Percentiles rank a stretch among this genome's conserved stretches.
Evolutionary conservation across 257 asterid species (phyloP).

Genomic region (Solanum appendiculatum): DNA sequence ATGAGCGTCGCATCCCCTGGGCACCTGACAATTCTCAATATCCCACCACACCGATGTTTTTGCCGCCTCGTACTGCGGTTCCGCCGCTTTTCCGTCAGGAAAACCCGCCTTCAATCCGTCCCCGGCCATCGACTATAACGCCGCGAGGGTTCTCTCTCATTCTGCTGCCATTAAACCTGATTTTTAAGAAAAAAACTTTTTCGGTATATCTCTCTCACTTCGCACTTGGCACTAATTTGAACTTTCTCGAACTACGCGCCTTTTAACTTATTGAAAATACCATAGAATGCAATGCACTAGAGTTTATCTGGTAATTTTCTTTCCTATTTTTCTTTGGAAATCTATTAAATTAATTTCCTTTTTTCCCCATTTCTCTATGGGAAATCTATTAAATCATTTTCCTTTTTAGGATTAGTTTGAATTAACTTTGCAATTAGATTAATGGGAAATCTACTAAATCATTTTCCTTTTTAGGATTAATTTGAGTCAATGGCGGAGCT

Average conservation of each 20-base stretch:
- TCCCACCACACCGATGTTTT: slow-evolving; percentile 94
- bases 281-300: background rate
- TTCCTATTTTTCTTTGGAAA: background rate
- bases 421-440: background rate
- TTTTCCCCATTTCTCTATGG: background rate
- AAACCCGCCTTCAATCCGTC: background rate
- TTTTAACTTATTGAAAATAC: background rate
- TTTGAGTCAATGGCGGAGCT: too few species aligned
- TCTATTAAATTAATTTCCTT: background rate
- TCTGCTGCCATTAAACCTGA: background rate
- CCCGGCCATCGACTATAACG: background rate
- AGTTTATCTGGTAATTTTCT: background rate
- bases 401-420: background rate
- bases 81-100: slow-evolving; percentile 20
- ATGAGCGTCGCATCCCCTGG: slow-evolving; percentile 57
- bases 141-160: background rate
- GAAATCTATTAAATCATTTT: background rate
- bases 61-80: slow-evolving; percentile 60
- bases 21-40: slow-evolving; percentile 90
- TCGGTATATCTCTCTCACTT: background rate
- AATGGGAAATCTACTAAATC: too few species aligned
- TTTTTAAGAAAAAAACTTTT: background rate
- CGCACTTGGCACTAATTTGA: background rate
- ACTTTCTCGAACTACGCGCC: background rate
- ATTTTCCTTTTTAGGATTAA: too few species aligned